Evolutionary conservation across 2,329 filamentous ascomycete species (phyloP).

Genomic region (Colletotrichum lini): DNA sequence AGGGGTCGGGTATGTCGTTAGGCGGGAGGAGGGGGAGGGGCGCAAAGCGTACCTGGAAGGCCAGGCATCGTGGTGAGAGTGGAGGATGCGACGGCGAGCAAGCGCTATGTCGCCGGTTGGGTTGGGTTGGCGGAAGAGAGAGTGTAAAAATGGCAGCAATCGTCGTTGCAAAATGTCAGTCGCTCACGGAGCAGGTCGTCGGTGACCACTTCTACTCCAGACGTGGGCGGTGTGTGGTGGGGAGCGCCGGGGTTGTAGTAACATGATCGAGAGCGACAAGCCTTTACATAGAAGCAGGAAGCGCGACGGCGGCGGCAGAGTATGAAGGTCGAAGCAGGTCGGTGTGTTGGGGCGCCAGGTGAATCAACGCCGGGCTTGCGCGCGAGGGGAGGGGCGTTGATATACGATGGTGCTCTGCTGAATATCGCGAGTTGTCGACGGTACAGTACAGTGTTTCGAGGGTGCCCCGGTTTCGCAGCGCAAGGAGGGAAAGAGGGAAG

Average conservation of each 20-base stretch:
- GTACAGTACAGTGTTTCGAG: neutral
- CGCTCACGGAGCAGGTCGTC: constrained; percentile 47
- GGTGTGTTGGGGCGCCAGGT: neutral
- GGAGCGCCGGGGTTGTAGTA: constrained; percentile 54
- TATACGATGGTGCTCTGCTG: neutral
- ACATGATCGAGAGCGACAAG: constrained; percentile 56
- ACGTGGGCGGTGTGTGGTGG: constrained; percentile 54
- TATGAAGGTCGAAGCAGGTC: neutral
- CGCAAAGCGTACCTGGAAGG: constrained; percentile 62
- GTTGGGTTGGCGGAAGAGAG: neutral
- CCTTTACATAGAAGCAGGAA: constrained; percentile 48
- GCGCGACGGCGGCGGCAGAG: constrained; percentile 20
- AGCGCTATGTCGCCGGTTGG: neutral
- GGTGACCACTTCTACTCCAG: constrained; percentile 53
- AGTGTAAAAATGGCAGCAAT: neutral
- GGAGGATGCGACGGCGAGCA: constrained; percentile 12
- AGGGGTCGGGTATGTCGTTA: neutral
- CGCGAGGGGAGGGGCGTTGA: neutral
- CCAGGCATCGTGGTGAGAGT: constrained; percentile 66
- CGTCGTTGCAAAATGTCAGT: constrained; percentile 1
- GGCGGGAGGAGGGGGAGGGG: constrained; percentile 7
- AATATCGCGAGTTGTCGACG: constrained; percentile 8
- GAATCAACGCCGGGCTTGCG: constrained; percentile 9
- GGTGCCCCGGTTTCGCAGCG: neutral
- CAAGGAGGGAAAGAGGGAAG: neutral